Base-by-base conservation (phyloP, 2,329 filamentous ascomycete genomes). In the Ceratocystis ficicola region DNA sequence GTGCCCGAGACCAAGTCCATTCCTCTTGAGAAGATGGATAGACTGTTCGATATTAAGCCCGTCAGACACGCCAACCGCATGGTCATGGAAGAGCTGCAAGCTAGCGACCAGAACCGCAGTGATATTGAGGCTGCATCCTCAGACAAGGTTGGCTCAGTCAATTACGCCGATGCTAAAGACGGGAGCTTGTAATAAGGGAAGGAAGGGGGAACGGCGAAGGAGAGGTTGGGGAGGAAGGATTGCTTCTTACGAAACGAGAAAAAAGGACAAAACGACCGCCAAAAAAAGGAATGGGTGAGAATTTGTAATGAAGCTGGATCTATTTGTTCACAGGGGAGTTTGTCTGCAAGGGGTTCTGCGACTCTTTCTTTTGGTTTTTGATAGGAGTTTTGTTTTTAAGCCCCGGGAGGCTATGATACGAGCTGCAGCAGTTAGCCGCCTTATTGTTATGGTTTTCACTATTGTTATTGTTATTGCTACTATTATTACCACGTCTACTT, bases 1-100 rank as follows among this genome's bases (percentile, higher is more conserved):
- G 70, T 87, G 0, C 85, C 85, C 0, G 85, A 88, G 76, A 88
- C 85, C 2, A 87, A 86, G 76, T 78, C 80, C 52, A 77, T 87
- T 12, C 84, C 84, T 0, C 77, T 88, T 2, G 86, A 88, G 73
- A 78, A 78, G 36, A 86, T 87, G 78, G 85, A 88, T 71, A 76
- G 78, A 5, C 75, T 88, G 1, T 88, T 88, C 71, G 76, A 77
- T 55, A 71, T 74, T 28, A 78, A 76, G 73, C 80, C 80, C 1
- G 72, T 77, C 2, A 72, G 75, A 70, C 73, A 73, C 63, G 80
- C 80, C 0, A 77, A 82, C 70, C 70, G 69, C 60, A 66, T 70
- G 12, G 68, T 82, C 64, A 77, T 82, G 74, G 74, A 74, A 2
- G 76, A 79, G 68, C 73, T 82, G 20, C 68, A 68, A 17, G 48